These are phyloP conservation scores for Dendrobium huoshanense DNA, from an alignment of 106 monocot species.

Conservation along the genomic window DNA sequence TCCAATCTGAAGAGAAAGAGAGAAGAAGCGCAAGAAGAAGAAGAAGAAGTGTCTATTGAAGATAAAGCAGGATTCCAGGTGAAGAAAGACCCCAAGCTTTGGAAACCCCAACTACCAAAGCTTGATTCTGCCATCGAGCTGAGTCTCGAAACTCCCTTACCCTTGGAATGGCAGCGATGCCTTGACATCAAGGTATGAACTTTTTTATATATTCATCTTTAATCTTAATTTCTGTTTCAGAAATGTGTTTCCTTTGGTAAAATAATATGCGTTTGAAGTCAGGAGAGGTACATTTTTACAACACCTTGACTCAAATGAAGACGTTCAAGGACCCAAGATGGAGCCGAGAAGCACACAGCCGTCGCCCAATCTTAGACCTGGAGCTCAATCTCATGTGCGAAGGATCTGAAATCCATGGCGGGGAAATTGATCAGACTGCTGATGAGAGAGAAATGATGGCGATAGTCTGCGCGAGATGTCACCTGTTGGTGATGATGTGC, in stretches of 20 bases:
- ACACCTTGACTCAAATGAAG: constrained; percentile 50
- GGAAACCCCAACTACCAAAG: not conserved
- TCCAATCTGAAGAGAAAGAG: constrained; percentile 21
- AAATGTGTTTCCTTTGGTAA: not conserved
- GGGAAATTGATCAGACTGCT: not conserved
- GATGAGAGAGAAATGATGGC: constrained; percentile 51
- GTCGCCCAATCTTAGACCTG: constrained; percentile 30
- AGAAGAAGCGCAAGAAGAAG: constrained; percentile 4
- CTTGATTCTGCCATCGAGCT: constrained; percentile 31
- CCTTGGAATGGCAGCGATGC: constrained; percentile 63
- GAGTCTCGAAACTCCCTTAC: constrained; percentile 54
- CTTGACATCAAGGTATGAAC: constrained; percentile 58
- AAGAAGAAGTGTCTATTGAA: not conserved
- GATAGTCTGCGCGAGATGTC: constrained; percentile 48
- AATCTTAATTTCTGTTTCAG: not conserved
- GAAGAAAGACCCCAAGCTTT: not conserved
- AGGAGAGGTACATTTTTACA: constrained; percentile 57
- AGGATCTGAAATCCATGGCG: not conserved
- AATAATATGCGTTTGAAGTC: constrained; percentile 25
- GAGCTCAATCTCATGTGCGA: constrained; percentile 41
- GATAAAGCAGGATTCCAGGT: too few species aligned
- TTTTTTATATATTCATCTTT: not conserved
- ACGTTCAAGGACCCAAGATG: constrained; percentile 42
- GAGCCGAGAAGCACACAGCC: not conserved
- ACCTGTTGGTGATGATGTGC: constrained; percentile 68